Evolutionary conservation across 805 yeast genomes (phyloP), one percentile per base, ranked within the genome.

Genomic region (baker's yeast (Saccharomyces cerevisiae)): DNA sequence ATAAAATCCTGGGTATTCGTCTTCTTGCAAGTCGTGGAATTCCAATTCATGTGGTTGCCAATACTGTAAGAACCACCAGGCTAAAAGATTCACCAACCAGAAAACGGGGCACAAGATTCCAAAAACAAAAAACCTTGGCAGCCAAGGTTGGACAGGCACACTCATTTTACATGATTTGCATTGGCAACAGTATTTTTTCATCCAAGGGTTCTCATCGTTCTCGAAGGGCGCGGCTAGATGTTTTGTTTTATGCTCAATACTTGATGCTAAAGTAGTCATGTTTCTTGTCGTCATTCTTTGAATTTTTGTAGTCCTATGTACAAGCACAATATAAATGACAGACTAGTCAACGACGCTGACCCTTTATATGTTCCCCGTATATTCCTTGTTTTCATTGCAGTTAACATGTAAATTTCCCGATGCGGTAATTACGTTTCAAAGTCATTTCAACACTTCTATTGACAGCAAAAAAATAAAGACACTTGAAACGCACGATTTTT

Each of bases 1-100:
- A 53, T 58, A 64, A 30, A 55, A 50, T 41, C 70, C 67, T 14
- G 71, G 73, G 29, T 61, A 59, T 31, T 67, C 68, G 41, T 60
- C 61, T 26, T 59, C 57, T 6, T 57, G 53, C 32, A 69, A 46
- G 46, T 51, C 55, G 36, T 59, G 53, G 50, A 62, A 66, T 17
- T 52, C 51, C 21, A 64, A 58, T 52, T 61, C 64, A 53, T 64
- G 65, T 46, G 61, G 56, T 14, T 60, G 49, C 31, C 56, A 53
- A 54, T 61, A 54, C 50, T 61, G 65, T 6, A 57, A 51, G 58
- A 62, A 61, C 1, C 61, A 2, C 48, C 57, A 66, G 6, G 62
- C 11, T 3, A 47, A 29, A 1, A 67, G 46, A 49, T 60, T 55
- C 14, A 46, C 46, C 6, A 66, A 2, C 66, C 67, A 64, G 21